Evolutionary conservation across 371 early-diverging fungal genomes (phyloP), one percentile per base, ranked within the genome.

Genomic region (Syncephalastrum sp.): DNA sequence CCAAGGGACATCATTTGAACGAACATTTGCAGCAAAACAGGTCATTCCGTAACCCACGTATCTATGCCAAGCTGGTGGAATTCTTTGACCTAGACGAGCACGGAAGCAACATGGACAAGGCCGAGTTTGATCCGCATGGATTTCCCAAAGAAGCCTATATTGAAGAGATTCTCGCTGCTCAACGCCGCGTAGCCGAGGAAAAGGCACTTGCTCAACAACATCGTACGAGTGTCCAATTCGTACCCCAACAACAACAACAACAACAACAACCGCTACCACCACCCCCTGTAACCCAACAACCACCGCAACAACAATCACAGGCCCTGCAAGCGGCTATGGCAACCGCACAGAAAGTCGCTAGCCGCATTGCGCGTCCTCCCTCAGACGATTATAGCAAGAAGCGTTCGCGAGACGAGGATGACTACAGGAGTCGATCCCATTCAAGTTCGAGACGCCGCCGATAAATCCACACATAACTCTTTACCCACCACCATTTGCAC

Each of bases 41-140:
- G 61, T 77, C 87, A 0, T 91, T 91, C 68, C 78, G 87, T 4
- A 93, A 93, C 59, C 93, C 93, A 16, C 75, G 87, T 24, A 91
- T 93, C 33, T 89, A 88, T 76, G 78, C 80, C 50, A 87, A 90
- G 65, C 69, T 91, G 41, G 87, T 93, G 12, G 88, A 89, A 43
- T 89, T 87, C 61, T 60, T 88, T 23, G 83, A 80, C 8, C 65
- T 93, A 6, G 87, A 90, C 57, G 91, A 91, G 63, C 64, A 75
- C 17, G 91, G 91, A 8, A 75, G 85, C 44, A 89, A 91, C 47
- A 75, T 86, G 63, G 68, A 73, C 3, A 68, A 68, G 16, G 64
- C 68, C 0, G 64, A 80, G 7, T 89, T 81, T 64, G 83, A 90
- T 57, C 88, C 90, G 1, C 60, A 72, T 54, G 79, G 72, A 15